Conservation (phyloP, 352 stramenopile genomes). For the Phytophthora melonis region DNA sequence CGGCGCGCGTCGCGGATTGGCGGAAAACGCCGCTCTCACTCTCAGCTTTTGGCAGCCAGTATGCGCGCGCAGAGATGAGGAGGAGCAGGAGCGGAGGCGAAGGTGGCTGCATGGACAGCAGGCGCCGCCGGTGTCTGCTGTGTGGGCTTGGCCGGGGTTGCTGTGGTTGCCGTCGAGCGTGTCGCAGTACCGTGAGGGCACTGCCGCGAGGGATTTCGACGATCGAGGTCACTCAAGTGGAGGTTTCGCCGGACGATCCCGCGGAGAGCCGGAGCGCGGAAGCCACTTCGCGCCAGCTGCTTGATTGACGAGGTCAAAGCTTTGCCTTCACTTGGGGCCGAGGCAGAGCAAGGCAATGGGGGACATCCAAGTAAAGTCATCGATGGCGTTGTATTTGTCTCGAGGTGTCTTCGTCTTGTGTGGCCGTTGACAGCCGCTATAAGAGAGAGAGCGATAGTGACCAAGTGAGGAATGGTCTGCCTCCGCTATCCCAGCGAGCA, state of each 20-base stretch:
- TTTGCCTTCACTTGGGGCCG: too few relatives aligned
- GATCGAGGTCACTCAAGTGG: neutral
- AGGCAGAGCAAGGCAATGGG: too few relatives aligned
- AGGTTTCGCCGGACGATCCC: constrained; percentile 3
- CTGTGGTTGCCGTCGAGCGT: neutral
- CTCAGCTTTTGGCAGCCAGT: constrained; percentile 19
- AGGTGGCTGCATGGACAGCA: constrained; percentile 15
- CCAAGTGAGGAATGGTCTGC: too few relatives aligned
- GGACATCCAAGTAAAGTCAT: too few relatives aligned
- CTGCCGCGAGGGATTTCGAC: neutral
- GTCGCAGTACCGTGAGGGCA: constrained; percentile 11
- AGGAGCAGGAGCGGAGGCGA: neutral
- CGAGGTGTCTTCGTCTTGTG: too few relatives aligned
- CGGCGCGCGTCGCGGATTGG: constrained; percentile 8
- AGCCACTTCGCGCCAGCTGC: neutral
- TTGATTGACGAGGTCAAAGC: neutral
- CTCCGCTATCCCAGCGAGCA: too few relatives aligned
- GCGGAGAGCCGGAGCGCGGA: neutral
- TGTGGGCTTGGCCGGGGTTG: constrained; percentile 5
- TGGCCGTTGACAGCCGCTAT: too few relatives aligned
- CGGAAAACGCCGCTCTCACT: constrained; percentile 3
- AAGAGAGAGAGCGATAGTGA: too few relatives aligned
- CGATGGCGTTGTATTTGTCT: too few relatives aligned
- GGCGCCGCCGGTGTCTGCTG: constrained; percentile 2
- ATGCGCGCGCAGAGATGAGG: constrained; percentile 18